Evolutionary conservation across 2,329 filamentous ascomycete species (phyloP).

Genomic region (Colletotrichum sp.): DNA sequence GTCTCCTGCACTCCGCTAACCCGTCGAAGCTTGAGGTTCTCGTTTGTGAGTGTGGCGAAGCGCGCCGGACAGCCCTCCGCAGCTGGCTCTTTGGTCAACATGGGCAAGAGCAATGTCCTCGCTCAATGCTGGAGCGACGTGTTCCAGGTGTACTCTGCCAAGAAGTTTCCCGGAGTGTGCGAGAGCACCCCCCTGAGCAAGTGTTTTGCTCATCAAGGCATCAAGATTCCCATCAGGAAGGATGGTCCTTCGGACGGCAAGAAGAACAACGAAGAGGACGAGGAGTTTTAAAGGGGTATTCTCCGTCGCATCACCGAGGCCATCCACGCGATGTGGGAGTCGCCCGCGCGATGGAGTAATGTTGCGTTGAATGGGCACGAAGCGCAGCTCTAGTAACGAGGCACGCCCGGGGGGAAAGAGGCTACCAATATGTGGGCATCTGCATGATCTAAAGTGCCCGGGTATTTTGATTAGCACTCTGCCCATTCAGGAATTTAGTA

Average conservation of each 20-base stretch:
- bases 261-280: constrained; percentile 59
- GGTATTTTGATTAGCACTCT: not conserved
- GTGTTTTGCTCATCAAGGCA: constrained; percentile 90
- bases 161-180: constrained; percentile 97
- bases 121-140: constrained; percentile 85
- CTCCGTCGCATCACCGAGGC: not conserved
- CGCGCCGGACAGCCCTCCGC: constrained; percentile 36
- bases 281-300: constrained; percentile 31
- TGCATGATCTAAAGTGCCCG: not conserved
- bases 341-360: not conserved
- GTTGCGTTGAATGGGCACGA: not conserved
- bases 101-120: constrained; percentile 79
- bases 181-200: constrained; percentile 92
- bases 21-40: constrained; percentile 61
- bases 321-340: not conserved
- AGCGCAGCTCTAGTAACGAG: not conserved
- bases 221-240: constrained; percentile 96
- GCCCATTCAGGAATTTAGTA: not conserved
- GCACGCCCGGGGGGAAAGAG: not conserved
- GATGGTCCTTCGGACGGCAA: constrained; percentile 61
- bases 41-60: constrained; percentile 78
- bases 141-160: constrained; percentile 95
- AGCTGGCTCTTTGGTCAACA: constrained; percentile 64
- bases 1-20: not conserved
- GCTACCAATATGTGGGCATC: not conserved